These are phyloP conservation scores for Hamigera avellanea DNA, from an alignment of 495 filamentous ascomycete species.

Conservation along the genomic window DNA sequence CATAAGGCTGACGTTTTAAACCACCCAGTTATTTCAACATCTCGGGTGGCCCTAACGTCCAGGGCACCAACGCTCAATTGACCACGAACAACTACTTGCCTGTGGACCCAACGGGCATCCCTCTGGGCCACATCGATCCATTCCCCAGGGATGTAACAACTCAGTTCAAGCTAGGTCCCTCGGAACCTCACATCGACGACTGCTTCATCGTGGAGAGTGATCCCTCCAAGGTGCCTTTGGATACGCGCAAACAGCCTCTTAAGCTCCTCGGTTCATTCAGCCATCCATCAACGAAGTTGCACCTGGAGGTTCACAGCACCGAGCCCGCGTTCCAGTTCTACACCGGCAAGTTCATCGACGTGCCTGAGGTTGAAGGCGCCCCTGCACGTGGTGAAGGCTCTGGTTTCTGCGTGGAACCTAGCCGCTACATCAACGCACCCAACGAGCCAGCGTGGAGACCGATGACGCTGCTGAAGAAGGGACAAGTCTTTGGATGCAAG, in stretches of 20 bases:
- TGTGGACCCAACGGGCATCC: constrained; percentile 58
- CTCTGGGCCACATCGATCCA: constrained; percentile 32
- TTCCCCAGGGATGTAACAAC: constrained; percentile 43
- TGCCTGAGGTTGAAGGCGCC: constrained; percentile 55
- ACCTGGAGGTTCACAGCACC: constrained; percentile 76
- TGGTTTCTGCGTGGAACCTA: constrained; percentile 86
- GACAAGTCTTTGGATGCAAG: constrained; percentile 63
- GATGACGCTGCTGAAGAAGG: constrained; percentile 61
- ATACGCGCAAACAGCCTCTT: constrained; percentile 60
- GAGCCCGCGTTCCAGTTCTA: constrained; percentile 97
- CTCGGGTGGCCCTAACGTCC: constrained; percentile 49
- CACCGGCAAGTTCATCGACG: constrained; percentile 72
- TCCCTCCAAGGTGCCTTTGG: constrained; percentile 51
- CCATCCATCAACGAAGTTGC: constrained; percentile 58
- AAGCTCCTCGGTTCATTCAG: constrained; percentile 52
- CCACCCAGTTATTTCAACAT: constrained; percentile 85
- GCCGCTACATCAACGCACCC: constrained; percentile 77
- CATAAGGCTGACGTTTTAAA: not conserved
- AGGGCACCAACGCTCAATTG: constrained; percentile 65
- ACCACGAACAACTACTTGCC: constrained; percentile 62
- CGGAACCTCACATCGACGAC: constrained; percentile 71
- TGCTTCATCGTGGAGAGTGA: constrained; percentile 71
- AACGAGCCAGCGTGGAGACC: constrained; percentile 69
- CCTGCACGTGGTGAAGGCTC: constrained; percentile 51
- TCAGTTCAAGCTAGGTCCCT: constrained; percentile 55